Base-by-base conservation (phyloP, 805 yeast genomes). In the Starmerella floris region DNA sequence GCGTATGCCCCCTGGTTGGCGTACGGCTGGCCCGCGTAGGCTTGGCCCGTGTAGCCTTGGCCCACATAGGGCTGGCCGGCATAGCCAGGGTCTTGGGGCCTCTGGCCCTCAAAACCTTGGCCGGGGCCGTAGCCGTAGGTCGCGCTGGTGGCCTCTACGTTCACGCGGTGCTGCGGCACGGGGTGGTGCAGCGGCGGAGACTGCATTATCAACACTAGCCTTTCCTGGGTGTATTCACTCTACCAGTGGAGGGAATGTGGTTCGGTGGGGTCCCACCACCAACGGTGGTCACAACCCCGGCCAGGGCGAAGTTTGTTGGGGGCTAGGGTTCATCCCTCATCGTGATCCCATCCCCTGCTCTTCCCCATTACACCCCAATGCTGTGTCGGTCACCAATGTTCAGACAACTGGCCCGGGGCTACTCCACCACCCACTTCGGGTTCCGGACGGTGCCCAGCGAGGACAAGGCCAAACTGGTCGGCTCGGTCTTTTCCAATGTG, bases 401-500 rank as follows among this genome's bases (percentile, higher is more conserved):
- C n/a, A n/a, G 40, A 21, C 22, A 34, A 16, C 23, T 21, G 20
- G 36, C 20, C n/a, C 43, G 33, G 36, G 37, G 41, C 39, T 30
- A 39, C 27, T 41, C 43, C 20, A 79, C 85, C n/a, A 88, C 98
- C 19, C 97, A 88, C 65, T 88, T 91, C 59, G 97, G 97, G 10
- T 84, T 76, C 61, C 75, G 77, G 52, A 81, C 88, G 4, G 94
- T 91, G 23, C 74, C 79, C 19, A 75, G 72, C 47, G 74, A 73
- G 23, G 82, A 83, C 49, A 88, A 88, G 64, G 94, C 88, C 60
- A 73, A 56, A 39, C 56, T 62, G 27, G 71, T 81, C 23, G 80
- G 83, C 38, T 78, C 79, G 22, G 97, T 91, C 23, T 91, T 91
- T 61, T 81, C 94, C 5, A 82, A 93, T 4, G 98, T 91, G 31